Evolutionary conservation across 768 basidiomycete species (phyloP), one percentile per base, ranked within the genome.

Genomic region (Leucosporidium scottii): DNA sequence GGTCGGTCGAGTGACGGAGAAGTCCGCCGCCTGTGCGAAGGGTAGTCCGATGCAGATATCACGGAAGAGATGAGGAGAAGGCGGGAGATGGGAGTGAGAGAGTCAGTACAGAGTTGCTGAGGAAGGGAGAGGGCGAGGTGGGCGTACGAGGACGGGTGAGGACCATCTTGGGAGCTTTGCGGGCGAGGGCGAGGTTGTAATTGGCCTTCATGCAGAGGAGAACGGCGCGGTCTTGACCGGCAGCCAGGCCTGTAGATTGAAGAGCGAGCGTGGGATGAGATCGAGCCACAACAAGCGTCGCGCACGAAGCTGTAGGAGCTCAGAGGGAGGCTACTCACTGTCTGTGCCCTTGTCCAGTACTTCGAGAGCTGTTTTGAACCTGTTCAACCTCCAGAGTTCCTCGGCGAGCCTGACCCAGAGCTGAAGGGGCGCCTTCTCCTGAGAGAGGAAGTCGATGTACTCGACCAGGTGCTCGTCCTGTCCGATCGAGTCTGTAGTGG

Each of bases 151-250:
- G 54, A 73, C 87, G 84, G 1, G 82, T 75, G 2, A 94, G 78
- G 28, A 88, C 81, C 3, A 87, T 75, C 75, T 93, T 96, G 0
- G 94, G 94, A 17, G 93, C 93, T 62, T 83, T 84, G 27, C 88
- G 84, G 1, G 92, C 89, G 74, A 85, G 82, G 3, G 87, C 85
- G 66, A 97, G 83, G 66, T 88, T 85, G 59, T 94, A 84, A 79
- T 91, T 93, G 4, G 92, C 93, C 18, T 93, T 82, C 55, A 97
- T 81, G 23, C 87, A 84, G 75, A 89, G 88, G 71, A 92, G 83
- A 13, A 44, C 13, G 39, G 39, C 39, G 2, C 39, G 39, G 39
- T 44, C 39, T 10, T 44, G 39, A 44, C 8, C 39, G 39, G 7
- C 39, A 13, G 13, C 10, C 8, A 44, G 15, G 39, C 39, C 39